These are phyloP conservation scores for Rutidosis leptorrhynchoides DNA, from an alignment of 129 eudicot species.

Conservation along the genomic window DNA sequence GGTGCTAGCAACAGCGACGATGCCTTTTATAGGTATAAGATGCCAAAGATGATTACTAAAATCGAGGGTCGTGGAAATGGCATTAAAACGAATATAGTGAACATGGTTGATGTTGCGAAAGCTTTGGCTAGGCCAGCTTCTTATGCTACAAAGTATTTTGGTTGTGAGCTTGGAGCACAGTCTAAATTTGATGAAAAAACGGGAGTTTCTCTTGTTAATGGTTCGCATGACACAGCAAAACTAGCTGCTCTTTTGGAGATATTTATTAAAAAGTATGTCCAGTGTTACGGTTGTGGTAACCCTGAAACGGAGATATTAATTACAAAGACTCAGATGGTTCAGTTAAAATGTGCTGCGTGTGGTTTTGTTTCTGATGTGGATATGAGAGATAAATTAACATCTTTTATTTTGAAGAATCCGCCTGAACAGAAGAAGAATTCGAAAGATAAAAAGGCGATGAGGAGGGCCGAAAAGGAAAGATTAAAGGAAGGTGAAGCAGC, in stretches of 20 bases:
- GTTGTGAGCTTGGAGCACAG: constrained; percentile 71
- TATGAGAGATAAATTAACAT: constrained; percentile 64
- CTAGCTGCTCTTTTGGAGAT: constrained; percentile 58
- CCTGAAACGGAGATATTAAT: constrained; percentile 61
- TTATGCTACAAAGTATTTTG: constrained; percentile 57
- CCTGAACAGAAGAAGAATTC: constrained; percentile 46
- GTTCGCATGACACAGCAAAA: constrained; percentile 56
- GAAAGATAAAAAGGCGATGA: constrained; percentile 58
- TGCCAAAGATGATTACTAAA: constrained; percentile 64
- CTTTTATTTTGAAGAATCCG: constrained; percentile 57
- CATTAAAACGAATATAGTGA: constrained; percentile 63
- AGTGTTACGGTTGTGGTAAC: constrained; percentile 68
- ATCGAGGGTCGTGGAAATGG: constrained; percentile 69
- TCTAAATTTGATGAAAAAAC: constrained; percentile 65
- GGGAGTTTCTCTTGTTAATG: constrained; percentile 55
- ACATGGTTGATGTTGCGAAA: constrained; percentile 71
- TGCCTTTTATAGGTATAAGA: constrained; percentile 68
- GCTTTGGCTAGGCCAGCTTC: constrained; percentile 67
- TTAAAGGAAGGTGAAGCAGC: constrained; percentile 54
- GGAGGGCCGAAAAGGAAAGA: constrained; percentile 68
- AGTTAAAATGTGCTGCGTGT: constrained; percentile 64
- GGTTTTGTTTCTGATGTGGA: constrained; percentile 66
- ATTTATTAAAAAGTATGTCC: constrained; percentile 62
- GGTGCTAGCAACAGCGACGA: constrained; percentile 71
- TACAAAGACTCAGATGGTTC: constrained; percentile 52